These are phyloP conservation scores for Circinella minor DNA, from an alignment of 371 early-diverging fungal species.

Conservation along the genomic window DNA sequence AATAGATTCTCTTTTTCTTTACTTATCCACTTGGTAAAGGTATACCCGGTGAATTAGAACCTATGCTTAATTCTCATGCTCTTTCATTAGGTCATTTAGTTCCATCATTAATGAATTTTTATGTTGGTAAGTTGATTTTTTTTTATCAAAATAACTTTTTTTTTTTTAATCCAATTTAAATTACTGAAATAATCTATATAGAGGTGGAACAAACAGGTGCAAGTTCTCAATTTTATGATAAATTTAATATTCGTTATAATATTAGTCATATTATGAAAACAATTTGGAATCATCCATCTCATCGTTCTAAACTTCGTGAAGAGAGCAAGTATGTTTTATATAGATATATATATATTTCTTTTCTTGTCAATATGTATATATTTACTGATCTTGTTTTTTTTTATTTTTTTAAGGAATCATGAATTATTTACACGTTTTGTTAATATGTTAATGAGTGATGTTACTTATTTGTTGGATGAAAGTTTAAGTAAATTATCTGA, in stretches of 20 bases:
- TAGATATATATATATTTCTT: no score
- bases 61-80: conserved; percentile 73
- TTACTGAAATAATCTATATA: no score
- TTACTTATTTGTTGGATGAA: conserved; percentile 95
- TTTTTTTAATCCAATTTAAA: no score
- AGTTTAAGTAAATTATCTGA: conserved; percentile 85
- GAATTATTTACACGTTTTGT: conserved; percentile 89
- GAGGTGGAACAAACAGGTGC: conserved; percentile 96
- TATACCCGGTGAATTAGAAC: conserved; percentile 68
- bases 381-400: background rate
- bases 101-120: conserved; percentile 84
- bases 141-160: background rate
- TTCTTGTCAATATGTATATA: background rate
- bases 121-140: conserved; percentile 69
- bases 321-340: conserved; percentile 66
- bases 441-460: conserved; percentile 95
- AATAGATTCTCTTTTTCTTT: conserved; percentile 76
- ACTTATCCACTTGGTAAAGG: conserved; percentile 59
- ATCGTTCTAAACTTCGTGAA: conserved; percentile 59
- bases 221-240: conserved; percentile 95
- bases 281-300: conserved; percentile 79
- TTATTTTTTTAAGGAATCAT: conserved; percentile 38
- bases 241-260: conserved; percentile 96
- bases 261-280: conserved; percentile 92
- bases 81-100: conserved; percentile 77